phyloP scores from a whole-genome alignment of 1,139 yeast genomes.

The Geotrichum siamense region DNA sequence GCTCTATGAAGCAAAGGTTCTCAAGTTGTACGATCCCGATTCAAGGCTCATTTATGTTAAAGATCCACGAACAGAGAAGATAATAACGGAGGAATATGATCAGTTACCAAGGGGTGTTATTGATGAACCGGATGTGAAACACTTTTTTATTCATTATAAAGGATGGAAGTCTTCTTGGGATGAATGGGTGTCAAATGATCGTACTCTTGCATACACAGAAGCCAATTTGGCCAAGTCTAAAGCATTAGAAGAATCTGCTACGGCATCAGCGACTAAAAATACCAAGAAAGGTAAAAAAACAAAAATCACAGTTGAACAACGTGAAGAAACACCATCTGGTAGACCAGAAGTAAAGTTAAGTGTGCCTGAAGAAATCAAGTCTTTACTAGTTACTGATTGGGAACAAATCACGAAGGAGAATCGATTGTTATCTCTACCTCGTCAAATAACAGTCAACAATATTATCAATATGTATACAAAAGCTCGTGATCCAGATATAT shows the following conservation, averaged over 20 bases:
- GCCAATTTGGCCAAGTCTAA: conserved; percentile 66
- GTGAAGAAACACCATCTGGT: background rate
- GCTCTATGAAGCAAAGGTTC: conserved; percentile 78
- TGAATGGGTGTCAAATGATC: conserved; percentile 77
- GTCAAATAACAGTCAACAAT: conserved; percentile 3
- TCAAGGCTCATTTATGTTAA: conserved; percentile 29
- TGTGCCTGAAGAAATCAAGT: conserved; percentile 61
- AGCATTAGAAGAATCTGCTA: conserved; percentile 44
- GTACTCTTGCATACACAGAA: conserved; percentile 62
- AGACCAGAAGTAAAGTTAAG: conserved; percentile 46
- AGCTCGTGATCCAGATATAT: background rate
- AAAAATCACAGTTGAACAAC: background rate
- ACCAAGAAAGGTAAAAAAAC: background rate
- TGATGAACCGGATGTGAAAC: conserved; percentile 34
- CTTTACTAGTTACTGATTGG: conserved; percentile 85
- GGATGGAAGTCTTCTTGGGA: conserved; percentile 98
- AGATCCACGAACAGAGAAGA: conserved; percentile 19
- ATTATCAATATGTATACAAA: background rate
- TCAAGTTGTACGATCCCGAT: conserved; percentile 55
- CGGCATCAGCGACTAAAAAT: background rate
- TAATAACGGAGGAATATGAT: conserved; percentile 17
- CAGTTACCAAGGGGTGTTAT: conserved; percentile 41
- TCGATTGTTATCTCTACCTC: background rate
- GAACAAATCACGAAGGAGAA: conserved; percentile 77
- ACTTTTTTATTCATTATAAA: conserved; percentile 76